Base-by-base conservation (phyloP, 2,329 filamentous ascomycete species). In the Hymenoscyphus linearis region DNA sequence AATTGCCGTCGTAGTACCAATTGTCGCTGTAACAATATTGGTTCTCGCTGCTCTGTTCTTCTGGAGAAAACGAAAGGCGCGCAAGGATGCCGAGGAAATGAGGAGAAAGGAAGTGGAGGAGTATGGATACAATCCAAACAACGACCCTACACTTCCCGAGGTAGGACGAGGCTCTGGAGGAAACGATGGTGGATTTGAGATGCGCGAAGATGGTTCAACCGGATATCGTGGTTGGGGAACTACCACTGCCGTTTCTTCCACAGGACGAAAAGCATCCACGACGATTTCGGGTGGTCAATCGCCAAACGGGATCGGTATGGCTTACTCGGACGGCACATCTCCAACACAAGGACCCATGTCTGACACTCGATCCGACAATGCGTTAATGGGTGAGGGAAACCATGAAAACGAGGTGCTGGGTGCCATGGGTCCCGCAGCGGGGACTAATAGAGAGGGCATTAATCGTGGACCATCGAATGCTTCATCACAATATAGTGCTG, bases 221-320 rank as follows among this genome's bases (percentile, higher is more conserved):
- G 93, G 93, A 55, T 99, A 99, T 77, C 88, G 95, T 67, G 95
- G 95, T 67, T 99, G 95, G 95, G 93, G 93, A 57, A 92, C 89
- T 2, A 92, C 90, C 1, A 91, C 90, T 1, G 76, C 81, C 18
- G 82, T 77, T 4, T 85, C 86, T 31, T 87, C 85, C 18, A 89
- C 85, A 35, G 87, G 87, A 60, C 87, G 91, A 67, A 96, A 97
- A 75, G 85, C 89, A 27, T 96, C 92, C 2, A 97, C 92, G 14
- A 96, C 91, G 31, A 82, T 97, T 70, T 96, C 91, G 13, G 90
- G 90, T 67, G 89, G 90, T 65, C 69, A 68, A 50, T 78, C 79
- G 69, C 67, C 71, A 56, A 76, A 76, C 63, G 85, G 83, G 64
- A 78, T 81, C 67, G 85, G 84, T 65, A 78, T 81, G 67, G 83